Base-by-base conservation (phyloP, 2,329 filamentous ascomycete genomes). In the Alternaria novae-zelandiae region DNA sequence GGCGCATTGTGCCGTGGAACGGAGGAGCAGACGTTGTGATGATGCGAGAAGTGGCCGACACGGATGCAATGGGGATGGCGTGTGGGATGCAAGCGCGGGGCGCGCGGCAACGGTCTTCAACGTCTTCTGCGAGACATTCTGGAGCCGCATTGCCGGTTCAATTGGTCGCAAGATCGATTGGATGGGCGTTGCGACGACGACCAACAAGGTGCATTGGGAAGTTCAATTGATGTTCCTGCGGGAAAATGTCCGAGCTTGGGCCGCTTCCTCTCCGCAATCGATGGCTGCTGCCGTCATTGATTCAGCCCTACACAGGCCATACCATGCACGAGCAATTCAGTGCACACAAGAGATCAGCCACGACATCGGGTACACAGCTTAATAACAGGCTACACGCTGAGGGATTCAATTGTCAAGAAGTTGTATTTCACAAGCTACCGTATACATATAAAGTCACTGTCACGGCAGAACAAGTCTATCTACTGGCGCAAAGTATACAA, bases 121-220 rank as follows among this genome's bases (percentile, higher is more conserved):
- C 67, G 77, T 69, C 70, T 75, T 74, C 63, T 76, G 68, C 43
- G 56, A 63, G 47, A 67, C 76, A 79, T 79, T 74, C 72, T 70
- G 74, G 72, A 75, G 73, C 63, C 73, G 74, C 78, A 80, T 80
- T 76, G 77, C 76, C 74, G 71, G 49, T 47, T 67, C 68, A 66
- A 66, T 72, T 63, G 67, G 57, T 60, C 57, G 57, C 61, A 46
- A 44, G 17, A 17, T 41, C 20, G 32, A 53, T 53, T 53, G 28
- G 30, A 28, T n/a, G 32, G 26, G 43, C 43, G 47, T 63, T 63
- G 58, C 54, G 53, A 50, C 50, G 46, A 45, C 21, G 54, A 45
- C 63, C 66, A 49, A 46, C 44, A 28, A 43, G 30, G 45, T 61
- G 36, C 61, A 61, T 47, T 20, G 53, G 28, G 25, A 41, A 53